These are phyloP conservation scores for Baorangia bicolor DNA, from an alignment of 768 basidiomycete genomes.

Conservation along the genomic window DNA sequence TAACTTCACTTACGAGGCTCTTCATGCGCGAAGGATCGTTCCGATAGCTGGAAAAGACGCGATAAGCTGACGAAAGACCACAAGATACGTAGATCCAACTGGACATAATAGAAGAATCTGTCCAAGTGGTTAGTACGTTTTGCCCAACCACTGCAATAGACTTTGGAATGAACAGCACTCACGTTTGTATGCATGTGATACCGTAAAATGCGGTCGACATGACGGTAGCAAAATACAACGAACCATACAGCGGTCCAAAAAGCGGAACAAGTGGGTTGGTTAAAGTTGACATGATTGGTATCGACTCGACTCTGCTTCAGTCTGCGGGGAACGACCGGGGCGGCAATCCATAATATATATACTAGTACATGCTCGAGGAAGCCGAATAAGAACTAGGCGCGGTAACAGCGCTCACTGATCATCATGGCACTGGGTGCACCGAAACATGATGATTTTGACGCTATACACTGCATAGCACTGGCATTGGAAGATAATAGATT, in stretches of 20 bases:
- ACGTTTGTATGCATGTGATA: conserved; percentile 13
- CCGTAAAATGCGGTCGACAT: conserved; percentile 3
- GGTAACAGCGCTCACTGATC: too few species aligned
- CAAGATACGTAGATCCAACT: neutral
- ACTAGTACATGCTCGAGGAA: neutral
- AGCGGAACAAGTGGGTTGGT: too few species aligned
- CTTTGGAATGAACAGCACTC: neutral
- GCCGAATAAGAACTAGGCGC: neutral
- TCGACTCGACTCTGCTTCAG: neutral
- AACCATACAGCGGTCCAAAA: neutral
- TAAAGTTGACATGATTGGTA: neutral
- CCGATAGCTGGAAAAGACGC: neutral
- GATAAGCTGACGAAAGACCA: neutral
- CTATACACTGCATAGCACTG: too few species aligned
- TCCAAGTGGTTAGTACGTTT: neutral
- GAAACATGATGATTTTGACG: too few species aligned
- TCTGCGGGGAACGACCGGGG: neutral
- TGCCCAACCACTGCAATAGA: neutral
- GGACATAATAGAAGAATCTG: conserved; percentile 12
- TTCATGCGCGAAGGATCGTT: conserved; percentile 3
- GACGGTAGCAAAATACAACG: neutral
- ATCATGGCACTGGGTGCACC: too few species aligned
- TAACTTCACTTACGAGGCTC: conserved; percentile 3
- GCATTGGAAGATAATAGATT: too few species aligned
- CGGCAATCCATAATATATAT: neutral